Evolutionary conservation across 495 filamentous ascomycete genomes (phyloP).

Genomic region (Aspergillus affinis): DNA sequence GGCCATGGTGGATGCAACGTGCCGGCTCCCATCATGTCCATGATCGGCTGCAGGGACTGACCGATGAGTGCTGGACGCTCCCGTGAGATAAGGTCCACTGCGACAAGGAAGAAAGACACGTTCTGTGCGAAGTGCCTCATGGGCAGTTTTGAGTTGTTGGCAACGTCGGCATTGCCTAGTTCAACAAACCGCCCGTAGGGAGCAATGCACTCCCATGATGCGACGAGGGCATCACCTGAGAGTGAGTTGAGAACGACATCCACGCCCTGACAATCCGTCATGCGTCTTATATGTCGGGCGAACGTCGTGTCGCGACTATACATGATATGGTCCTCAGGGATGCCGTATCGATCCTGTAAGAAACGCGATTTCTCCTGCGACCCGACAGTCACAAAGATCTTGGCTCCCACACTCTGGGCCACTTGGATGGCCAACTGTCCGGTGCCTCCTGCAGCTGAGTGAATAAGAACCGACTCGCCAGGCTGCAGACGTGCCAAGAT

Average conservation of each 20-base stretch:
- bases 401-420: constrained; percentile 53
- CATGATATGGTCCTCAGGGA: constrained; percentile 57
- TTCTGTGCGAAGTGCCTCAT: constrained; percentile 24
- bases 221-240: constrained; percentile 38
- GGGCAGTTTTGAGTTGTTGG: constrained; percentile 17
- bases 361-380: constrained; percentile 51
- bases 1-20: constrained; percentile 21
- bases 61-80: constrained; percentile 6
- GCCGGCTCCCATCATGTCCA: constrained; percentile 10
- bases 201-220: constrained; percentile 44
- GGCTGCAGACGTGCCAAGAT: background rate
- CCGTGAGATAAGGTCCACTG: constrained; percentile 24
- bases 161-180: constrained; percentile 48
- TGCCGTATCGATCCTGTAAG: constrained; percentile 46
- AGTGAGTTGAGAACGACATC: constrained; percentile 57
- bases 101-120: constrained; percentile 24
- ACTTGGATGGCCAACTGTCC: constrained; percentile 62
- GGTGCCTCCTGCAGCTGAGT: constrained; percentile 56
- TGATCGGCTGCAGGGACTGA: constrained; percentile 3
- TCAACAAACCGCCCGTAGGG: constrained; percentile 52
- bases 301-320: constrained; percentile 46
- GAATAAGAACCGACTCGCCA: constrained; percentile 3
- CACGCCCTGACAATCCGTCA: constrained; percentile 50
- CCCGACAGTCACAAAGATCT: constrained; percentile 59
- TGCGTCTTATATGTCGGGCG: constrained; percentile 31